Evolutionary conservation across 2,329 filamentous ascomycete species (phyloP).

Genomic region (Hypoxylon sp.): DNA sequence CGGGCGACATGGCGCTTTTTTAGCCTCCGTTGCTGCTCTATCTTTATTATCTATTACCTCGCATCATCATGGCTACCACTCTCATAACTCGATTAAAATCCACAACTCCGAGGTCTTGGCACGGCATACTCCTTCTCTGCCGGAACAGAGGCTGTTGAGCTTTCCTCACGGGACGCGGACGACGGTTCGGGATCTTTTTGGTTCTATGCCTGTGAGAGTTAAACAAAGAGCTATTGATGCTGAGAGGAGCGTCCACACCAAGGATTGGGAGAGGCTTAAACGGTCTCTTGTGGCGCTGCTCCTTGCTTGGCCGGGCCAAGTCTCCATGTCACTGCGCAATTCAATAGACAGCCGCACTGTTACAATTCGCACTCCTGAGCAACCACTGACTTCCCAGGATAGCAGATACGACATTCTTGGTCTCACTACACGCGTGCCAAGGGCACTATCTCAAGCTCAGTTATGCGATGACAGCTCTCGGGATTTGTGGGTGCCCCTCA

Average conservation of each 20-base stretch:
- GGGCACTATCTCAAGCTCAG: conserved; percentile 74
- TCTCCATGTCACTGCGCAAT: conserved; percentile 72
- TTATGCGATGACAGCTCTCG: conserved; percentile 67
- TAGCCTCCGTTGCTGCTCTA: conserved; percentile 80
- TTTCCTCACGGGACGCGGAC: conserved; percentile 80
- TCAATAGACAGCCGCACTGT: conserved; percentile 53
- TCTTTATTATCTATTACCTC: conserved; percentile 84
- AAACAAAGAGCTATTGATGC: conserved; percentile 76
- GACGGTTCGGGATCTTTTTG: conserved; percentile 84
- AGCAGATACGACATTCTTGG: conserved; percentile 28
- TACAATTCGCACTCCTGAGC: conserved; percentile 51
- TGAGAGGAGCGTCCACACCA: conserved; percentile 65
- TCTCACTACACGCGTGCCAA: conserved; percentile 53
- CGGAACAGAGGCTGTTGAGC: conserved; percentile 67
- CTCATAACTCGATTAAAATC: conserved; percentile 74
- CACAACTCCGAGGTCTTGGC: conserved; percentile 76
- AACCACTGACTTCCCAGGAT: conserved; percentile 6
- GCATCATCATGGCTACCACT: conserved; percentile 69
- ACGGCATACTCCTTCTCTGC: conserved; percentile 71
- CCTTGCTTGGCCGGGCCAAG: conserved; percentile 73
- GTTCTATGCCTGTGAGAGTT: conserved; percentile 89
- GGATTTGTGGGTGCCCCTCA: conserved; percentile 76
- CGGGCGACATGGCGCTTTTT: conserved; percentile 79
- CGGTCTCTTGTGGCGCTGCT: conserved; percentile 71
- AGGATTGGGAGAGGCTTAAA: conserved; percentile 75